These are phyloP conservation scores for Calonectria pauciramosa DNA, from an alignment of 2,329 filamentous ascomycete species.

Conservation along the genomic window DNA sequence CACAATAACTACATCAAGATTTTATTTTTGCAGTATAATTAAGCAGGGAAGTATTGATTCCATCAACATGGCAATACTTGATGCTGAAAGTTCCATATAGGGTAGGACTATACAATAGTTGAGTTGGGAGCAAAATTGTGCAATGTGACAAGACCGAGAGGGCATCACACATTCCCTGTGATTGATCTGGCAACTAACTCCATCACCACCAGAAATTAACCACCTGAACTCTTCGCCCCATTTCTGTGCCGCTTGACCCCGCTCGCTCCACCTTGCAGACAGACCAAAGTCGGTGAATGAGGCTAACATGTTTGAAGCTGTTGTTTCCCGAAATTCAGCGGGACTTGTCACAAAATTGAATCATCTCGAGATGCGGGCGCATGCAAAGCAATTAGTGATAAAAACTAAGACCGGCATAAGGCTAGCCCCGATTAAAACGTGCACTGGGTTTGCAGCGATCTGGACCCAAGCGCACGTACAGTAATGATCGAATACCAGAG, in stretches of 20 bases:
- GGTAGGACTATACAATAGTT: neutral
- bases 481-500: neutral
- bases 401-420: neutral
- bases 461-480: too few relatives aligned
- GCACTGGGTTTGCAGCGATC: neutral
- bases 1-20: too few relatives aligned
- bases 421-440: too few relatives aligned
- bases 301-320: neutral
- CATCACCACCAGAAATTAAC: neutral
- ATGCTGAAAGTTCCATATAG: neutral
- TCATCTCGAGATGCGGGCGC: neutral
- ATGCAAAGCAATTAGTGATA: neutral
- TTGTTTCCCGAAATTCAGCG: neutral
- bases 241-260: neutral
- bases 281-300: neutral
- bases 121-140: neutral
- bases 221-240: neutral
- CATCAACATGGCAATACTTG: neutral
- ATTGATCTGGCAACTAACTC: neutral
- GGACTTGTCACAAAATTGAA: neutral
- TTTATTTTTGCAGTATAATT: too few relatives aligned
- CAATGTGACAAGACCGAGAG: neutral
- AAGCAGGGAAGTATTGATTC: neutral
- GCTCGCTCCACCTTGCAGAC: neutral
- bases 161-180: neutral